These are phyloP conservation scores for Fomitopsis schrenkii DNA, from an alignment of 1,284 basidiomycete species.

Conservation along the genomic window DNA sequence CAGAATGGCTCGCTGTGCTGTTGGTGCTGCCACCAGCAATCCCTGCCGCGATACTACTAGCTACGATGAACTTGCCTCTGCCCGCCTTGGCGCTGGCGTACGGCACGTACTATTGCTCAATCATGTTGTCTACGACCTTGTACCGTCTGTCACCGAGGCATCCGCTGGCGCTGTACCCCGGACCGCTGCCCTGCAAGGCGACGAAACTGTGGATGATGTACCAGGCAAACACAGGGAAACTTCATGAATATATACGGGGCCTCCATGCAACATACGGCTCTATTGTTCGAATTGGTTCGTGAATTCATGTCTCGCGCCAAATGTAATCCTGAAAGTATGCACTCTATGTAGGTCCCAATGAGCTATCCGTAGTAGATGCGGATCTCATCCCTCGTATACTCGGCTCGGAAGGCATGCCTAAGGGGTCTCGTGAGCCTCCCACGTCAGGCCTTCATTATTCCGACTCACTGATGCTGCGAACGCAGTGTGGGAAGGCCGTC, in stretches of 20 bases:
- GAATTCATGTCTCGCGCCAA: no score
- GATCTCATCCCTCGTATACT: constrained; percentile 15
- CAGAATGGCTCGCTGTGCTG: constrained; percentile 3
- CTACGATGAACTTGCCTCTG: not conserved
- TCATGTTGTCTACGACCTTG: constrained; percentile 15
- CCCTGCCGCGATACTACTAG: not conserved
- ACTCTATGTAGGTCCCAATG: constrained; percentile 23
- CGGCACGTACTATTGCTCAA: constrained; percentile 6
- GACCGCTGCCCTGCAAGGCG: constrained; percentile 21
- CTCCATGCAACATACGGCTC: constrained; percentile 27
- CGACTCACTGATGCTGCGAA: not conserved
- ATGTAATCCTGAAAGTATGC: not conserved
- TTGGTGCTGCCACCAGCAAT: constrained; percentile 8
- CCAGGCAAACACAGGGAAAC: constrained; percentile 16
- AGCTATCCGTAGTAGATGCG: constrained; percentile 21
- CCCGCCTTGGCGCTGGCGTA: not conserved
- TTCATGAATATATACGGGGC: constrained; percentile 19
- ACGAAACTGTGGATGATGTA: constrained; percentile 22
- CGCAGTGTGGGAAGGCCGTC: constrained; percentile 4
- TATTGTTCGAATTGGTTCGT: constrained; percentile 27
- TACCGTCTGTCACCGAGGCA: constrained; percentile 30
- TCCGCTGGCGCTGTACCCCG: constrained; percentile 26
- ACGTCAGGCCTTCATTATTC: not conserved
- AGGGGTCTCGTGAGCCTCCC: constrained; percentile 9
- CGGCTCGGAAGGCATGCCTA: constrained; percentile 19